These are phyloP conservation scores for Mrakia frigida DNA, from an alignment of 768 basidiomycete species.

Conservation along the genomic window DNA sequence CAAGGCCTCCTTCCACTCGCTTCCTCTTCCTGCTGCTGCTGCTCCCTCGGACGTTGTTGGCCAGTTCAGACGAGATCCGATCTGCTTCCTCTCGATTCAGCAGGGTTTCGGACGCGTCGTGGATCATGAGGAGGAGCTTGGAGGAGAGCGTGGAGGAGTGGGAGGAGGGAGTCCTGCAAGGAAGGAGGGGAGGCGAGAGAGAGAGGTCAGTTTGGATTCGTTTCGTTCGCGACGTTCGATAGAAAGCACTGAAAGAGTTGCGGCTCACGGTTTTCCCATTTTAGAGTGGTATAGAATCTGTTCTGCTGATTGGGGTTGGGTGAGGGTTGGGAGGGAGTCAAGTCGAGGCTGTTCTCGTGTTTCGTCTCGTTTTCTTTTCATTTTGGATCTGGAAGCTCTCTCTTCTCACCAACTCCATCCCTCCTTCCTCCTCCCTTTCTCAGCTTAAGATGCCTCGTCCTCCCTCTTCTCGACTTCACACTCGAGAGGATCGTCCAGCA, in stretches of 20 bases:
- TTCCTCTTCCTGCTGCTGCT: constrained; percentile 16
- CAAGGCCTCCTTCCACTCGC: constrained; percentile 29
- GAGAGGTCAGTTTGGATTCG: not conserved
- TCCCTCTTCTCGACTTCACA: not conserved
- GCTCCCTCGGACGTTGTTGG: not conserved
- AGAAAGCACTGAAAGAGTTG: not conserved
- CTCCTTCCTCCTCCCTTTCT: not conserved
- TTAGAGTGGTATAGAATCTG: not conserved
- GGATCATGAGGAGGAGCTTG: constrained; percentile 62
- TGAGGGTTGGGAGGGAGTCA: not conserved
- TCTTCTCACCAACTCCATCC: not conserved
- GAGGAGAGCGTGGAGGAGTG: not conserved
- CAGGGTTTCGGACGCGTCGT: constrained; percentile 67
- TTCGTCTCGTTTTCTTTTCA: not conserved
- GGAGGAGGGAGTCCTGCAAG: not conserved
- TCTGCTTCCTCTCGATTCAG: constrained; percentile 32
- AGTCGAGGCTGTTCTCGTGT: not conserved
- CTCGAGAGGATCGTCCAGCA: not conserved
- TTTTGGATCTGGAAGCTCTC: not conserved
- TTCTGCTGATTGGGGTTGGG: not conserved
- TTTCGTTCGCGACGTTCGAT: not conserved
- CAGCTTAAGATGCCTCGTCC: not conserved
- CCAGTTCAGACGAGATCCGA: not conserved
- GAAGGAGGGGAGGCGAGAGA: not conserved
- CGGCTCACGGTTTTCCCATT: not conserved